Base-by-base conservation (phyloP, 345 rosid species). In the Firmiana major region DNA sequence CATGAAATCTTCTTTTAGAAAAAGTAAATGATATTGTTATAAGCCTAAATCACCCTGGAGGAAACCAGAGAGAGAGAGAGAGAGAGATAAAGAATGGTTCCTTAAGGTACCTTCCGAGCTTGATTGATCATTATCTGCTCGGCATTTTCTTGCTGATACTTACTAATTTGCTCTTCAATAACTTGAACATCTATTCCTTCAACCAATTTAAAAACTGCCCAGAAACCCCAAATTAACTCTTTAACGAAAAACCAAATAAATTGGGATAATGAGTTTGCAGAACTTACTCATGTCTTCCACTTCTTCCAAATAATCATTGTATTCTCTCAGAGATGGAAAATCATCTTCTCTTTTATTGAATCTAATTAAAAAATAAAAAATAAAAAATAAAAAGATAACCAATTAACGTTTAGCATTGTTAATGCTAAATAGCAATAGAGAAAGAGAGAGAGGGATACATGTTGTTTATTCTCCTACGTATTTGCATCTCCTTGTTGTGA, bases 261-360 rank as follows among this genome's bases (percentile, higher is more conserved):
- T 53, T 71, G 46, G 22, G 76, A 75, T 7, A 53, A 31, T n/a
- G 17, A 71, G 49, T n/a, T 79, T 59, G 74, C 74, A 71, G 64
- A 71, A 81, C 94, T 75, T 81, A 97, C 99, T 82, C 97, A 97
- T 94, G 74, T 92, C 92, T 87, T 97, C 99, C 53, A 97, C 97
- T 81, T 92, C 94, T 83, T 94, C 98, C 87, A 94, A 87, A 84
- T 91, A 94, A 87, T 97, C 96, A 82, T 94, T 92, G 84, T 94
- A 97, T 75, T 92, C 99, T 67, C 51, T 86, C 79, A 94, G 58
- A 51, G 93, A 88, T 34, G 91, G 84, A 73, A 94, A 97, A 85
- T 92, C 98, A 7, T 93, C 97, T 83, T 92, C 94, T 78, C 95
- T 86, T 86, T 87, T 97, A 79, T 97, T 97, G 84, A 67, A 97